Evolutionary conservation across 2,329 filamentous ascomycete species (phyloP).

Genomic region (Pseudogymnoascus pannorum): DNA sequence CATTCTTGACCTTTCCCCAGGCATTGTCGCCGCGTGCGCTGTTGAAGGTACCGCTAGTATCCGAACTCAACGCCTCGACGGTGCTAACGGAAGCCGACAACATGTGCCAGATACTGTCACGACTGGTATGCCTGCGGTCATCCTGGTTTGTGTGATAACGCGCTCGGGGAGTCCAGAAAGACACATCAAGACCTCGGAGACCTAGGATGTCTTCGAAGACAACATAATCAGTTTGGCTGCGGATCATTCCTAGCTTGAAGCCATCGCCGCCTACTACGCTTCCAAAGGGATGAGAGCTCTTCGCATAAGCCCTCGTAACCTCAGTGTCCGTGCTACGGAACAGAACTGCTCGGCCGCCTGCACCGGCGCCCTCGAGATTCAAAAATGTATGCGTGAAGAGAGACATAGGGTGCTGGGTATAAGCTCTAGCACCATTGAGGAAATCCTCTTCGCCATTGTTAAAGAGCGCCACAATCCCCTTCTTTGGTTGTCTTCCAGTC

Average conservation of each 20-base stretch:
- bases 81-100: slow-evolving; percentile 75
- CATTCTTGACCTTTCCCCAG: slow-evolving; percentile 57
- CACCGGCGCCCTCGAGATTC: slow-evolving; percentile 91
- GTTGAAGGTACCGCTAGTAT: slow-evolving; percentile 60
- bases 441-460: slow-evolving; percentile 97
- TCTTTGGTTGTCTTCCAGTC: slow-evolving; percentile 61
- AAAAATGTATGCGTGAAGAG: slow-evolving; percentile 80
- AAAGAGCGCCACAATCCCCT: slow-evolving; percentile 75
- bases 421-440: slow-evolving; percentile 78
- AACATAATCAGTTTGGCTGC: slow-evolving; percentile 83
- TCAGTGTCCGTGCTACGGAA: slow-evolving; percentile 86
- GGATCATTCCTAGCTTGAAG: slow-evolving; percentile 70
- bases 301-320: slow-evolving; percentile 71
- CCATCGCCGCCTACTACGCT: slow-evolving; percentile 76
- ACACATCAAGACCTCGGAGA: slow-evolving; percentile 81
- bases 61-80: slow-evolving; percentile 60
- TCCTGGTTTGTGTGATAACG: slow-evolving; percentile 91
- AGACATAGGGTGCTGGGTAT: slow-evolving; percentile 73
- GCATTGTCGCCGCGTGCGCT: slow-evolving; percentile 48
- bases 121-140: slow-evolving; percentile 70
- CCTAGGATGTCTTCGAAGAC: slow-evolving; percentile 73
- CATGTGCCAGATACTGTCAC: slow-evolving; percentile 82
- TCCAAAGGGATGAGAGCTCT: slow-evolving; percentile 69
- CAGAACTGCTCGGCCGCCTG: slow-evolving; percentile 77
- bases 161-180: slow-evolving; percentile 80